Percentiles rank a stretch among this genome's conserved stretches.
phyloP scores from a whole-genome alignment of 306 rosid genomes.

The Vigna hirtella region DNA sequence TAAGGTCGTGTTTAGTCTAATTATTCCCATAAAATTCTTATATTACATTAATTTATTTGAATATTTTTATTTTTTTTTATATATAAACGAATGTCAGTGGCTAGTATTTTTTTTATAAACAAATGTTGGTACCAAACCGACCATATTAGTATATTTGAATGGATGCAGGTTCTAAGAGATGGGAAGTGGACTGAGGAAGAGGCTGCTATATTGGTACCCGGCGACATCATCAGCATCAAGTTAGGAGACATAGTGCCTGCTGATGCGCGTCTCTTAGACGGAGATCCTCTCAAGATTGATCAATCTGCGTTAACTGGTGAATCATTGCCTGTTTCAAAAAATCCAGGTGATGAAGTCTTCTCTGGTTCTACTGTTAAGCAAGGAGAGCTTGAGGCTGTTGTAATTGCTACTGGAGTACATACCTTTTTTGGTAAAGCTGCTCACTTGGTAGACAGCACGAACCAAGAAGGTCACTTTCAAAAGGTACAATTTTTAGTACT shows the following conservation, averaged over 20 bases:
- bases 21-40: too few relatives aligned
- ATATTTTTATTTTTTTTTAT: background rate
- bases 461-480: conserved; percentile 78
- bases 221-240: conserved; percentile 77
- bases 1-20: too few relatives aligned
- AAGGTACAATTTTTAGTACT: conserved; percentile 52
- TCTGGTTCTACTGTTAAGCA: conserved; percentile 90
- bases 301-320: conserved; percentile 88
- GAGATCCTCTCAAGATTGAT: conserved; percentile 78
- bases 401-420: conserved; percentile 87
- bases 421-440: conserved; percentile 94
- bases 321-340: conserved; percentile 67
- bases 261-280: conserved; percentile 80
- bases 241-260: conserved; percentile 82
- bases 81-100: too few relatives aligned
- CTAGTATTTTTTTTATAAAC: too few relatives aligned
- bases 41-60: background rate
- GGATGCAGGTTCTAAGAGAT: conserved; percentile 65
- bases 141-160: background rate
- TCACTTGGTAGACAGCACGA: conserved; percentile 81
- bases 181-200: conserved; percentile 72
- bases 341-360: conserved; percentile 71
- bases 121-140: too few relatives aligned
- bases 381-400: conserved; percentile 86
- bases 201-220: conserved; percentile 77